A percentile compares a stretch with the other conserved stretches of the same genome.
Conservation (phyloP, 2,329 filamentous ascomycete genomes). For the Venturia effusa region DNA sequence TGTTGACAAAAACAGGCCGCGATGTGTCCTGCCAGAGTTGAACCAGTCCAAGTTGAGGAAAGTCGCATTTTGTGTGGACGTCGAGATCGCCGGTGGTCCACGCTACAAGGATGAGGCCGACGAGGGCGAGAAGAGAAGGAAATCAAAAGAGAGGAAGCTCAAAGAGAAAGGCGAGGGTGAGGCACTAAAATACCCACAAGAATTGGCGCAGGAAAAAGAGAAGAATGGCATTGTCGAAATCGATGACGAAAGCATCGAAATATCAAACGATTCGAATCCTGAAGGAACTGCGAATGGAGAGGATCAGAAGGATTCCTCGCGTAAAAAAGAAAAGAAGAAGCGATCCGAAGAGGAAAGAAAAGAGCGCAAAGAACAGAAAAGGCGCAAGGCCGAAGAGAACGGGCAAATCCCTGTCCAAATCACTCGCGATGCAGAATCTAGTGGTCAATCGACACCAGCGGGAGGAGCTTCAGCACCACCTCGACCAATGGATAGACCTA, state of each 20-base stretch:
- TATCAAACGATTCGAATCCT: constrained; percentile 31
- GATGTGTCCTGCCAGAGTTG: constrained; percentile 70
- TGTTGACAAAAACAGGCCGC: constrained; percentile 65
- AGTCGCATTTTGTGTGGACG: constrained; percentile 92
- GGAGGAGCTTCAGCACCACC: constrained; percentile 13
- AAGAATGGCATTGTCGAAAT: constrained; percentile 30
- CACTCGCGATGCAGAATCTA: constrained; percentile 54
- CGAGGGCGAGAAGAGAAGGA: constrained; percentile 29
- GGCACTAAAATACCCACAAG: constrained; percentile 56
- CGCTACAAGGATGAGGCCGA: constrained; percentile 49
- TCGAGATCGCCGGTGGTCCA: constrained; percentile 86
- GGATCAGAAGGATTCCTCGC: constrained; percentile 34
- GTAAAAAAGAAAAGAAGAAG: constrained; percentile 95
- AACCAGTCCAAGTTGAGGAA: constrained; percentile 70
- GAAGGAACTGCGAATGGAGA: constrained; percentile 24
- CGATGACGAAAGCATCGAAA: constrained; percentile 28
- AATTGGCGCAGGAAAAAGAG: constrained; percentile 44
- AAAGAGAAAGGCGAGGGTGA: constrained; percentile 64
- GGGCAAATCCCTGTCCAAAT: constrained; percentile 79
- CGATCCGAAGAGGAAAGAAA: constrained; percentile 86
- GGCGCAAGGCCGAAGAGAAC: constrained; percentile 76
- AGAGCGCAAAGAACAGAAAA: constrained; percentile 80
- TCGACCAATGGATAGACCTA: constrained; percentile 57
- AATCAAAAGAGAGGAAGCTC: constrained; percentile 50
- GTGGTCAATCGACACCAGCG: constrained; percentile 28